A percentile compares a stretch with the other conserved stretches of the same genome.
These are phyloP conservation scores for Lentinula lateritia DNA, from an alignment of 768 basidiomycete genomes.

Conservation along the genomic window DNA sequence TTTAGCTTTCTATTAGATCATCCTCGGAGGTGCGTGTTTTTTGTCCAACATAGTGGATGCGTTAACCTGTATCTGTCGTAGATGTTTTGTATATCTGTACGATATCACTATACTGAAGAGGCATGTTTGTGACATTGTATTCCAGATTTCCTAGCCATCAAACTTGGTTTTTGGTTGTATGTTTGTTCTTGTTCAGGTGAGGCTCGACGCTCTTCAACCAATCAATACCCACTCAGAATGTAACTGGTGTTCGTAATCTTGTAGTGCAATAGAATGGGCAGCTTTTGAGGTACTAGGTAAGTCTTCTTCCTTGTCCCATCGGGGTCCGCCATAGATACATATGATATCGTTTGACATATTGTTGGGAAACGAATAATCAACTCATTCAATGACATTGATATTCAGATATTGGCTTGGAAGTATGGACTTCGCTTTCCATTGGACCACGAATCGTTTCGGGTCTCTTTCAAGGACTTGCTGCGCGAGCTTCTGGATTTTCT, in stretches of 20 bases:
- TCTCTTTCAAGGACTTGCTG: constrained; percentile 50
- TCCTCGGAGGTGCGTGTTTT: constrained; percentile 50
- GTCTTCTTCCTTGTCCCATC: constrained; percentile 6
- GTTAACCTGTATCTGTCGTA: constrained; percentile 11
- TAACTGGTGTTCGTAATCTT: not conserved
- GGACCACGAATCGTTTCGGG: constrained; percentile 38
- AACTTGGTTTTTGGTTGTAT: constrained; percentile 64
- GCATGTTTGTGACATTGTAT: not conserved
- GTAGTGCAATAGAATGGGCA: constrained; percentile 60
- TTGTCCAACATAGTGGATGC: not conserved
- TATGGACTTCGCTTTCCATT: constrained; percentile 29
- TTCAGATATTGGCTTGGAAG: constrained; percentile 35
- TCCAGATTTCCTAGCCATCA: constrained; percentile 64
- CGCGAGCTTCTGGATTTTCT: constrained; percentile 46
- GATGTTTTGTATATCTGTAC: constrained; percentile 61
- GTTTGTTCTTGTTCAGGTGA: constrained; percentile 52
- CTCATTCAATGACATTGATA: not conserved
- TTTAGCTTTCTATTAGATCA: constrained; percentile 74
- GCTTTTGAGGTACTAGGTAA: constrained; percentile 60
- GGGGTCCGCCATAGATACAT: not conserved
- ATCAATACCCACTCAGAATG: not conserved
- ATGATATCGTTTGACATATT: not conserved
- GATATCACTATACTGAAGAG: constrained; percentile 8
- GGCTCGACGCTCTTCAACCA: not conserved
- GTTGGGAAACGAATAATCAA: no score